Conservation (phyloP, 345 rosid genomes). For the Sonneratia alba region DNA sequence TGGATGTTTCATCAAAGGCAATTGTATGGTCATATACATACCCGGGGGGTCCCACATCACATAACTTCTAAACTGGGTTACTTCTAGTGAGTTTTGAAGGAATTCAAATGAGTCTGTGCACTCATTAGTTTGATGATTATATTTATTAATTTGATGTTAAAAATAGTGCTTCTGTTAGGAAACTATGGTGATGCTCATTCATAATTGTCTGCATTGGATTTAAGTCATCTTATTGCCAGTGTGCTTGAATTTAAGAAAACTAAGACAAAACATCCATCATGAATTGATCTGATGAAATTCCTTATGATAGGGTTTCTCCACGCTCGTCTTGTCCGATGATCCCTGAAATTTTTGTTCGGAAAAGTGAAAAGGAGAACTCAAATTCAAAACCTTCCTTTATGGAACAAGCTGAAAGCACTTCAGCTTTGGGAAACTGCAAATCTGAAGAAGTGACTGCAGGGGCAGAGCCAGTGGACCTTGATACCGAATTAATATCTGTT, state of each 20-base stretch:
- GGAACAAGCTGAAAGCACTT: conserved; percentile 19
- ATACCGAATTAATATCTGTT: background rate
- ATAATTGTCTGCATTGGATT: background rate
- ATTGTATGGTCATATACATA: background rate
- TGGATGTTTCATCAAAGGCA: background rate
- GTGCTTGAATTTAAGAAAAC: background rate
- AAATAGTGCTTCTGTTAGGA: background rate
- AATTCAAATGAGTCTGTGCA: background rate
- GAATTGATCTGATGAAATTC: conserved; percentile 2
- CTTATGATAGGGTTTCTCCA: conserved; percentile 43
- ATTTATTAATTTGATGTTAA: background rate
- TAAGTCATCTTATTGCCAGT: background rate
- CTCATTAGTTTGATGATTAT: background rate
- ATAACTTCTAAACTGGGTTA: background rate
- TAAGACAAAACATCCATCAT: background rate
- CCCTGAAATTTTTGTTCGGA: conserved; percentile 24
- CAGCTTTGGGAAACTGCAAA: conserved; percentile 19
- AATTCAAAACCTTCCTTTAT: conserved; percentile 18
- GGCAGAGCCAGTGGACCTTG: conserved; percentile 5
- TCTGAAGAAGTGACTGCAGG: conserved; percentile 14
- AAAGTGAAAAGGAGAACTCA: conserved; percentile 17
- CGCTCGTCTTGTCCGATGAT: conserved; percentile 40
- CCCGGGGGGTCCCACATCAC: background rate
- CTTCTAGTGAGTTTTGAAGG: background rate
- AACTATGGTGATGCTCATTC: background rate